Evolutionary conservation across 345 rosid species (phyloP), one percentile per base, ranked within the genome.

Genomic region (Eutrema japonicum): DNA sequence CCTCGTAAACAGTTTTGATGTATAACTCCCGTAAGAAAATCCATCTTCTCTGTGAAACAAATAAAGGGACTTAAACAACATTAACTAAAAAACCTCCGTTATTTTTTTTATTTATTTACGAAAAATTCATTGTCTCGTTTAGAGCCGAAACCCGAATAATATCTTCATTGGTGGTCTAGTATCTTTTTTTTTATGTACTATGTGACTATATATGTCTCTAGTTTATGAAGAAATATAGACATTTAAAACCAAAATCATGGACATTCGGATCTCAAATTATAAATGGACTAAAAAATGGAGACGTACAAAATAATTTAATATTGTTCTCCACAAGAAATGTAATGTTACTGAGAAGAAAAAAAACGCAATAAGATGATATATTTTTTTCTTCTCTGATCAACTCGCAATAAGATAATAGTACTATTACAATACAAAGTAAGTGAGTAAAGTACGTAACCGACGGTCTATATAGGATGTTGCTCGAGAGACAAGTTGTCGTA

Each of bases 381-480:
- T 18, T 18, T 18, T 18, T 18, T 18, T 18, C 22, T 22, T 22
- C 1, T 22, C 0, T 22, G 26, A 22, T 22, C 26, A 22, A 22
- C 26, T 1, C 26, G 26, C 26, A 22, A 22, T 22, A 22, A 22
- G 26, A 22, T 22, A 22, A 22, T 41, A 8, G 29, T 18, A 18
- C 22, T 54, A 32, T 6, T 42, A 40, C 3, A 8, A 13, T 43
- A 40, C 8, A 56, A 43, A 71, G 50, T 29, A 7, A 51, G 47
- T 37, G 30, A 43, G 5, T 29, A 18, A 10, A 29, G 33, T 38
- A 3, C 52, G 16, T 57, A 49, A 58, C 55, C 62, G 45, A 50
- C 38, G 52, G 54, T 74, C 52, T 49, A 46, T 38, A 56, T 27
- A 16, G 12, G 66, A 30, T 38, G 51, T 58, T 73, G 57, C 47